A percentile compares a stretch with the other conserved stretches of the same genome.
Evolutionary conservation across 352 stramenopile species (phyloP).

Genomic region (Pythium dissotocum): DNA sequence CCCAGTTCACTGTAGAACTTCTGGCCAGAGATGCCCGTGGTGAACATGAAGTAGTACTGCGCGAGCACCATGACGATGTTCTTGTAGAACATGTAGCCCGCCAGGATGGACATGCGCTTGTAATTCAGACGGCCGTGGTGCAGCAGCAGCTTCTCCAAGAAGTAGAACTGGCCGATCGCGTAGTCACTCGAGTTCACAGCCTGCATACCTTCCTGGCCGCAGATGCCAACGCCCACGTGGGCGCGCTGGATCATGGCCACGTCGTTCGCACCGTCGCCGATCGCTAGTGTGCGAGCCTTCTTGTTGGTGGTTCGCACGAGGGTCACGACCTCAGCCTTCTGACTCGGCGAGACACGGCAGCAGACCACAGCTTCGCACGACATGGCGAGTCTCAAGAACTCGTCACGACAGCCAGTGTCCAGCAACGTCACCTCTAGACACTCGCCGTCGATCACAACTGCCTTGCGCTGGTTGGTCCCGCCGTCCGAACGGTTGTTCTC

Average conservation of each 20-base stretch:
- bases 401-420: conserved; percentile 49
- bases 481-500: conserved; percentile 11
- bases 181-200: conserved; percentile 98
- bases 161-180: conserved; percentile 97
- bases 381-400: conserved; percentile 73
- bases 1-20: conserved; percentile 81
- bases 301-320: conserved; percentile 56
- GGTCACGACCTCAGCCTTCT: conserved; percentile 82
- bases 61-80: conserved; percentile 92
- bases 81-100: conserved; percentile 99
- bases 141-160: conserved; percentile 93
- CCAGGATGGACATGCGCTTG: conserved; percentile 92
- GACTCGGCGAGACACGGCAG: conserved; percentile 78
- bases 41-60: conserved; percentile 93
- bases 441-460: conserved; percentile 71
- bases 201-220: conserved; percentile 91
- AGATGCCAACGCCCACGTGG: conserved; percentile 91
- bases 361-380: conserved; percentile 77
- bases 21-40: conserved; percentile 89
- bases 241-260: conserved; percentile 94
- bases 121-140: conserved; percentile 98
- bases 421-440: conserved; percentile 62
- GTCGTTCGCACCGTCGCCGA: conserved; percentile 94
- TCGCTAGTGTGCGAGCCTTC: conserved; percentile 76
- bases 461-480: conserved; percentile 41